phyloP scores from a whole-genome alignment of 345 rosid genomes.

The Euclidium syriacum region DNA sequence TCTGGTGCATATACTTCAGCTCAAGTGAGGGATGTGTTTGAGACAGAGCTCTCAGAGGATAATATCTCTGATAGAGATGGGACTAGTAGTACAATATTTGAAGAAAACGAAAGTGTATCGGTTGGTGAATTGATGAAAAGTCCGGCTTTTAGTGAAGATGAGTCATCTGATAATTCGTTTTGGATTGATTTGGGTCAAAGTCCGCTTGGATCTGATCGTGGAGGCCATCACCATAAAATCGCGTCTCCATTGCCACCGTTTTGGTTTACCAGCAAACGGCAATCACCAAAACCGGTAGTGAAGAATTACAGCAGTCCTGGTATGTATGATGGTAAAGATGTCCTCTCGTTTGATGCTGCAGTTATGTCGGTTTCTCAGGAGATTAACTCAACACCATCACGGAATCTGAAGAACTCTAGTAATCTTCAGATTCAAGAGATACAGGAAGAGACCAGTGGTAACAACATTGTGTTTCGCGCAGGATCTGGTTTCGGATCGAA shows the following conservation, averaged over 20 bases:
- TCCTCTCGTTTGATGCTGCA: constrained; percentile 87
- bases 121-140: constrained; percentile 83
- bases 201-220: constrained; percentile 66
- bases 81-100: constrained; percentile 63
- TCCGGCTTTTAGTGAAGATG: constrained; percentile 90
- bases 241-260: constrained; percentile 70
- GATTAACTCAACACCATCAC: constrained; percentile 31
- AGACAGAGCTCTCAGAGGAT: constrained; percentile 65
- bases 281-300: constrained; percentile 54
- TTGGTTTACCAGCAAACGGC: constrained; percentile 60
- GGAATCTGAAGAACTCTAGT: constrained; percentile 20
- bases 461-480: constrained; percentile 24
- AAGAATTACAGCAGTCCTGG: constrained; percentile 69
- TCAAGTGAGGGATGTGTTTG: constrained; percentile 76
- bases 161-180: constrained; percentile 77
- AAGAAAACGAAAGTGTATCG: constrained; percentile 71
- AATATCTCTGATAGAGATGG: constrained; percentile 74
- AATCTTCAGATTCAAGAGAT: constrained; percentile 42
- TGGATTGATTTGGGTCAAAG: constrained; percentile 97
- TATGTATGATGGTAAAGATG: constrained; percentile 60
- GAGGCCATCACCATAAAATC: constrained; percentile 48
- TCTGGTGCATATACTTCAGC: constrained; percentile 71
- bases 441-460: constrained; percentile 50
- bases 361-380: constrained; percentile 78
- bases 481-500: constrained; percentile 39